Conservation (phyloP, 805 yeast genomes). For the Naumovozyma baii region DNA sequence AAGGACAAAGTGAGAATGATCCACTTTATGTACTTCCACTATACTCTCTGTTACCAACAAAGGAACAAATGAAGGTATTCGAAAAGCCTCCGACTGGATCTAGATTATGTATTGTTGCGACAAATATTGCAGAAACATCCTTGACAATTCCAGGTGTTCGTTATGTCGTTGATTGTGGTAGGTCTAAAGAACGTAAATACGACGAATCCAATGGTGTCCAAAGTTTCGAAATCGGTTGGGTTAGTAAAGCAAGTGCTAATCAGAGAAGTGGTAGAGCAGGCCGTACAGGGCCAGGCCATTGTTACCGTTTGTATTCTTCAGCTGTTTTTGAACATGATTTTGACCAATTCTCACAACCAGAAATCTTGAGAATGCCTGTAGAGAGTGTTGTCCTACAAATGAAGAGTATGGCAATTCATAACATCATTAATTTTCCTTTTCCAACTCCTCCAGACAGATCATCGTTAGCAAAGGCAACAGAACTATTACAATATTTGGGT, state of each 20-base stretch:
- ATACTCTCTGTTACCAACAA: constrained; percentile 87
- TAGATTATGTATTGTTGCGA: constrained; percentile 85
- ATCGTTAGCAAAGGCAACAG: constrained; percentile 56
- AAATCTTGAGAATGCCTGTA: constrained; percentile 87
- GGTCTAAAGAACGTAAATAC: constrained; percentile 78
- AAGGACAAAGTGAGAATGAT: constrained; percentile 59
- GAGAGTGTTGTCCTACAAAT: constrained; percentile 91
- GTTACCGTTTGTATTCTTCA: constrained; percentile 84
- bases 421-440: constrained; percentile 85
- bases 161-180: constrained; percentile 91
- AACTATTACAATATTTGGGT: constrained; percentile 59
- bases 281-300: constrained; percentile 97
- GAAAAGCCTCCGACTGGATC: constrained; percentile 76
- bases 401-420: constrained; percentile 96
- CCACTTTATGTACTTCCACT: constrained; percentile 87
- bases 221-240: constrained; percentile 84
- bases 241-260: constrained; percentile 89
- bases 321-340: constrained; percentile 88
- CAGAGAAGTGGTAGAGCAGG: constrained; percentile 98
- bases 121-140: constrained; percentile 96
- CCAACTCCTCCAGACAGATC: constrained; percentile 80
- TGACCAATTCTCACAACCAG: constrained; percentile 75
- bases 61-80: constrained; percentile 89
- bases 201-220: constrained; percentile 84
- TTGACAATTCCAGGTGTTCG: constrained; percentile 91